Evolutionary conservation across 208 protist species (phyloP).

Genomic region (Sergeia podlipaevii): DNA sequence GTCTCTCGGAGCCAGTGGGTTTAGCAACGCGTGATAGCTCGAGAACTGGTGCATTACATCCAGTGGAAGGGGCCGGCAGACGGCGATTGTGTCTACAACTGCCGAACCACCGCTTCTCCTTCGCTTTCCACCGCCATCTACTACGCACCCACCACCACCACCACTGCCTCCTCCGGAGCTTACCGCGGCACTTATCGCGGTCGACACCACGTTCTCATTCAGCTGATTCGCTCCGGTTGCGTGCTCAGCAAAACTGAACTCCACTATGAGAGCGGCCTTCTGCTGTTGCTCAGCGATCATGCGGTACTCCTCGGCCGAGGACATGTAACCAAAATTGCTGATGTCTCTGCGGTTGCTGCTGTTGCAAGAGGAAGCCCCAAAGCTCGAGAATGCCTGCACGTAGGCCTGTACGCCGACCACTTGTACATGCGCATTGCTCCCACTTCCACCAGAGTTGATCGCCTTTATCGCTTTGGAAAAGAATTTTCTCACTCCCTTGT

Average conservation of each 20-base stretch:
- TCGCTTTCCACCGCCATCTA: neutral
- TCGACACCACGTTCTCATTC: neutral
- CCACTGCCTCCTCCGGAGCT: neutral
- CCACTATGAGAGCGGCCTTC: constrained; percentile 8
- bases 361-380: neutral
- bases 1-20: no score
- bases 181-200: neutral
- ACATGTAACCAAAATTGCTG: no score
- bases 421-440: neutral
- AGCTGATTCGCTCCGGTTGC: neutral
- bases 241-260: constrained; percentile 1
- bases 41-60: constrained; percentile 71
- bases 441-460: constrained; percentile 31
- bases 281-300: constrained; percentile 5
- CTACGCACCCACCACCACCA: neutral
- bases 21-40: constrained; percentile 54
- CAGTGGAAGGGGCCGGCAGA: constrained; percentile 42
- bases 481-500: constrained; percentile 28
- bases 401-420: neutral
- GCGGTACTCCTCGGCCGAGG: neutral
- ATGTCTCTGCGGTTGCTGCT: no score
- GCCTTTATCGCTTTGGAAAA: constrained; percentile 65
- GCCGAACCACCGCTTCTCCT: neutral
- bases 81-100: no score
- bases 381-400: neutral